Evolutionary conservation across 2,329 filamentous ascomycete genomes (phyloP).

Genomic region (Cladobotryum protrusum): DNA sequence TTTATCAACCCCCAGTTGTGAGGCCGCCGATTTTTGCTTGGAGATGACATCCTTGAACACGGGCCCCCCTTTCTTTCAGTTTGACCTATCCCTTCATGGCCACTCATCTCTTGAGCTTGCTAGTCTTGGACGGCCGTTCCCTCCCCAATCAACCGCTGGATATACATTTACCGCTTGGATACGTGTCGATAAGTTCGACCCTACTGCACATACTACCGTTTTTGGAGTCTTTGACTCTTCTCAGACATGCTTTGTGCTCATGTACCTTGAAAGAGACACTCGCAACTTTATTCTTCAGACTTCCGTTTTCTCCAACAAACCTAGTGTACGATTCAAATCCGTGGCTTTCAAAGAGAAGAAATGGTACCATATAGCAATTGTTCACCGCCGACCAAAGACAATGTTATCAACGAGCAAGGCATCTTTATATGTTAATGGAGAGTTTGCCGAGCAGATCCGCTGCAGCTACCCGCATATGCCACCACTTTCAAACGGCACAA

Average conservation of each 20-base stretch:
- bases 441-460: constrained; percentile 88
- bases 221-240: constrained; percentile 91
- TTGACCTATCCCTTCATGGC: constrained; percentile 82
- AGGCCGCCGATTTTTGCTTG: constrained; percentile 63
- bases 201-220: constrained; percentile 80
- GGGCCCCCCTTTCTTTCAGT: constrained; percentile 81
- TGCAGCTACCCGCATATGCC: constrained; percentile 80
- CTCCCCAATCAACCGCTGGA: constrained; percentile 69
- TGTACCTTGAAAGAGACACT: constrained; percentile 90
- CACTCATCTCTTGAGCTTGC: constrained; percentile 87
- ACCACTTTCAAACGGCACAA: constrained; percentile 53
- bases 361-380: constrained; percentile 93
- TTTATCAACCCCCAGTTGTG: constrained; percentile 44
- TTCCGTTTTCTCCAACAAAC: constrained; percentile 76
- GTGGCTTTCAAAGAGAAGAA: constrained; percentile 64
- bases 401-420: constrained; percentile 68
- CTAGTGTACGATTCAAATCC: constrained; percentile 90
- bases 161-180: constrained; percentile 92
- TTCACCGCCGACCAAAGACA: constrained; percentile 73
- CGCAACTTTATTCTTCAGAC: constrained; percentile 94
- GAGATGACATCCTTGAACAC: constrained; percentile 68
- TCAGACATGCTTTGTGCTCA: constrained; percentile 88
- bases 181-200: constrained; percentile 79
- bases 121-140: constrained; percentile 78
- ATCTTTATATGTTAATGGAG: constrained; percentile 83